Conservation (phyloP, 2,329 filamentous ascomycete species). For the Podosphaera fusca region DNA sequence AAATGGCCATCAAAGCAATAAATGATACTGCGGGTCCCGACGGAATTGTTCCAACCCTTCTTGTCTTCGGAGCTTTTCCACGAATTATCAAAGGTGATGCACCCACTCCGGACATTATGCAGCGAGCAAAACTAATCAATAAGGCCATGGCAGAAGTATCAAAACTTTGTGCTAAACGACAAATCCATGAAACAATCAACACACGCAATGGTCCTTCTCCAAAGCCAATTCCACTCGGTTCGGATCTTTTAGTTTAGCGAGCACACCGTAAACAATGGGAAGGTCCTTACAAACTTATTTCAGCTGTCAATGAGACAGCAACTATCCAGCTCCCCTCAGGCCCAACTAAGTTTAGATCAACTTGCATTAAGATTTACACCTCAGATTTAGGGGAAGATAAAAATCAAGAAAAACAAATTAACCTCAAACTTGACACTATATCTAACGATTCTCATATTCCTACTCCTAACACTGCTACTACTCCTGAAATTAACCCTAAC, state of each 20-base stretch:
- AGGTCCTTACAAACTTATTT: background rate
- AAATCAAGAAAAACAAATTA: background rate
- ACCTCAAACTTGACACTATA: no score
- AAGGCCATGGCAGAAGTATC: slow-evolving; percentile 4
- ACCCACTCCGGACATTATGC: background rate
- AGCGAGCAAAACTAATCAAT: slow-evolving; percentile 1
- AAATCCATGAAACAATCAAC: slow-evolving; percentile 1
- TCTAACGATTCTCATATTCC: no score
- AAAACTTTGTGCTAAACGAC: slow-evolving; percentile 1
- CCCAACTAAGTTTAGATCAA: background rate
- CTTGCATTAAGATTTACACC: background rate
- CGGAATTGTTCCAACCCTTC: background rate
- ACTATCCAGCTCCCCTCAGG: background rate
- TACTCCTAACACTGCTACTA: no score
- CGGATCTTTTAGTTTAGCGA: slow-evolving; percentile 2
- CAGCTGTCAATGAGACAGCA: background rate
- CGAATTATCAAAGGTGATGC: background rate
- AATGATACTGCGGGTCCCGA: slow-evolving; percentile 1
- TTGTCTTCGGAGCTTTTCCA: background rate
- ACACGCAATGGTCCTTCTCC: slow-evolving; percentile 1
- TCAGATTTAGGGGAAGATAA: background rate
- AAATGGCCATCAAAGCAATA: slow-evolving; percentile 1
- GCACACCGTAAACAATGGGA: background rate
- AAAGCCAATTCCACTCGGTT: slow-evolving; percentile 1
- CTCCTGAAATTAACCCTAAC: no score